These are phyloP conservation scores for Litchi chinensis DNA, from an alignment of 345 rosid species.

Conservation along the genomic window DNA sequence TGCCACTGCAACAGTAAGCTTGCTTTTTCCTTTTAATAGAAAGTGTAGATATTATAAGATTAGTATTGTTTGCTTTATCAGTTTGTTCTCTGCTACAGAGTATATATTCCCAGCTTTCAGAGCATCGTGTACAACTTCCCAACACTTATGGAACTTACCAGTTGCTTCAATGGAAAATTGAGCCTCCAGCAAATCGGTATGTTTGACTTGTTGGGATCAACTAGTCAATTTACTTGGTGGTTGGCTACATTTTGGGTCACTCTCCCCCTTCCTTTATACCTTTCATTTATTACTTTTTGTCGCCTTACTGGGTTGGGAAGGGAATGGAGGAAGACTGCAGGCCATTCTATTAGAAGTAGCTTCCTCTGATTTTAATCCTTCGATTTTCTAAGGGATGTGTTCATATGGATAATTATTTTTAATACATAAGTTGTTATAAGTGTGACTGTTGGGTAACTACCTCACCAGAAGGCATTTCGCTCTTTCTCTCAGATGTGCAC, in stretches of 20 bases:
- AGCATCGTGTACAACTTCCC: constrained; percentile 69
- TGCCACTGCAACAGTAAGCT: constrained; percentile 60
- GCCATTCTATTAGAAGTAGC: not conserved
- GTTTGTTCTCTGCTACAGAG: constrained; percentile 39
- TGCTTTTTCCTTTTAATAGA: not conserved
- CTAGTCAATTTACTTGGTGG: not conserved
- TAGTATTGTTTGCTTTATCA: constrained; percentile 24
- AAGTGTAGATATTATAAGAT: not conserved
- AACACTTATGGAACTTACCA: constrained; percentile 61
- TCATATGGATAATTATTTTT: not conserved
- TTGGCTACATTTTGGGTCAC: not conserved
- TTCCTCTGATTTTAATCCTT: not conserved
- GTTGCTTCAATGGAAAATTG: constrained; percentile 63
- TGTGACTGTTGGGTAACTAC: not conserved
- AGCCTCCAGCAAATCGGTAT: constrained; percentile 54
- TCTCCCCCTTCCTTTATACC: not conserved
- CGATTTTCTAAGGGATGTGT: not conserved
- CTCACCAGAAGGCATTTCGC: not conserved
- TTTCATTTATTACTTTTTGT: not conserved
- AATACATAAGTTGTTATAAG: not conserved
- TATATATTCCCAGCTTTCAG: constrained; percentile 64
- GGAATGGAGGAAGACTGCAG: not conserved
- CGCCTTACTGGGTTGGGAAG: not conserved
- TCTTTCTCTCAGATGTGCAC: not conserved
- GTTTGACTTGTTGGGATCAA: not conserved